Percentiles rank a stretch among this genome's conserved stretches.
Conservation (phyloP, 1,284 basidiomycete species). For the Boletus smithii region DNA sequence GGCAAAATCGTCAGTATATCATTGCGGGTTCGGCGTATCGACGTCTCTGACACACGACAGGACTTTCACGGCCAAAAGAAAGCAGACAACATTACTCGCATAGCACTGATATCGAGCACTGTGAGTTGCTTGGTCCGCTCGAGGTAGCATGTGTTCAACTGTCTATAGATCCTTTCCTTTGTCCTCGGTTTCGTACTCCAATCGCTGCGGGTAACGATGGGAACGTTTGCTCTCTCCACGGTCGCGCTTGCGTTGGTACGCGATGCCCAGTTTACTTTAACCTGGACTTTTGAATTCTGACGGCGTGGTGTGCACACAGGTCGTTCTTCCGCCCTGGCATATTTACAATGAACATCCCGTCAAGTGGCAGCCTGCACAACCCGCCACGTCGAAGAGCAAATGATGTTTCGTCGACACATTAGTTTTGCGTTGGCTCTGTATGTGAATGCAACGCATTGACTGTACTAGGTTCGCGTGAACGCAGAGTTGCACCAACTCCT, state of each 20-base stretch:
- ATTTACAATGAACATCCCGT: conserved; percentile 62
- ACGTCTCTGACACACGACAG: conserved; percentile 34
- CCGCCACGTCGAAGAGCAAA: conserved; percentile 22
- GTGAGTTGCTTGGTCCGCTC: conserved; percentile 31
- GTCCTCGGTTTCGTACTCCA: conserved; percentile 57
- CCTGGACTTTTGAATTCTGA: neutral
- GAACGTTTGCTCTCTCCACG: conserved; percentile 46
- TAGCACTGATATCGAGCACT: conserved; percentile 43
- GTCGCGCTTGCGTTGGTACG: conserved; percentile 53
- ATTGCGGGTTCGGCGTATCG: conserved; percentile 11
- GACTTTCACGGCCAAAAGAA: conserved; percentile 71
- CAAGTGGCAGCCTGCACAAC: conserved; percentile 53
- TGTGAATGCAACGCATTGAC: no score
- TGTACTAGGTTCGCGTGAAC: no score
- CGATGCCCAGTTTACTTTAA: conserved; percentile 2
- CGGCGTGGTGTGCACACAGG: conserved; percentile 34
- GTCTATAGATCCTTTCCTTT: conserved; percentile 59
- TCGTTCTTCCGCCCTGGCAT: conserved; percentile 68
- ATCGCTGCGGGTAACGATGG: conserved; percentile 59
- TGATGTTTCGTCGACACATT: conserved; percentile 12
- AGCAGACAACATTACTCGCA: conserved; percentile 51
- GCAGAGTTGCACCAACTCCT: no score
- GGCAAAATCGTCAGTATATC: conserved; percentile 48
- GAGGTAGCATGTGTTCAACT: neutral
- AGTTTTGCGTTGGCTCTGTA: no score